phyloP scores from a whole-genome alignment of 805 yeast genomes.

The Priceomyces carsonii region DNA sequence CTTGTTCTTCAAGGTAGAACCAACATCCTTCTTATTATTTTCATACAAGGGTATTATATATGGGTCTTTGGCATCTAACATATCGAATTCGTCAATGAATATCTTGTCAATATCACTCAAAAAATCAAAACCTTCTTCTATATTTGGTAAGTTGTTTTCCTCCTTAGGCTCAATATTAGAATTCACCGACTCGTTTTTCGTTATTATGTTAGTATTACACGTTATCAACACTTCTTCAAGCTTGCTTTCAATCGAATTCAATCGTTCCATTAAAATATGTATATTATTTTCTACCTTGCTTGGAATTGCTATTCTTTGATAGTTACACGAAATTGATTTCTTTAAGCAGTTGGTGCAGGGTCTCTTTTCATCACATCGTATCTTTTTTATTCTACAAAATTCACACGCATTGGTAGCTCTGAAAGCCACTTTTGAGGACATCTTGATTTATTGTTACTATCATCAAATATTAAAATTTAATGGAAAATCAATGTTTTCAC shows the following conservation, averaged over 20 bases:
- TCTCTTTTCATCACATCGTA: conserved; percentile 3
- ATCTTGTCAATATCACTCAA: no score
- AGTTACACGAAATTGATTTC: conserved; percentile 1
- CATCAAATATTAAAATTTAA: neutral
- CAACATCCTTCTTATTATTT: no score
- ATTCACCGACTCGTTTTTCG: neutral
- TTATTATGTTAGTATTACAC: neutral
- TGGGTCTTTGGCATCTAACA: neutral
- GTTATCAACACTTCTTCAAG: neutral
- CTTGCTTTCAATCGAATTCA: conserved; percentile 1
- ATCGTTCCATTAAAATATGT: neutral
- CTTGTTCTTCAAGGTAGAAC: neutral
- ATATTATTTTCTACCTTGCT: conserved; percentile 1
- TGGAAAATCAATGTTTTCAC: neutral
- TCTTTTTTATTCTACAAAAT: conserved; percentile 3
- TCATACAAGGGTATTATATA: conserved; percentile 4
- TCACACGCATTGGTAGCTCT: conserved; percentile 4
- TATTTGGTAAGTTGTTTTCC: neutral
- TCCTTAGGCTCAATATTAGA: neutral
- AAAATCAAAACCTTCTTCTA: neutral
- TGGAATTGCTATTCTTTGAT: conserved; percentile 2
- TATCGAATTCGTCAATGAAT: no score
- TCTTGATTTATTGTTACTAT: neutral
- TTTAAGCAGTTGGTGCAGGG: conserved; percentile 4
- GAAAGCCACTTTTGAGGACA: no score